Evolutionary conservation across 2,329 filamentous ascomycete genomes (phyloP), one percentile per base, ranked within the genome.

Genomic region (Sarocladium kiliense): DNA sequence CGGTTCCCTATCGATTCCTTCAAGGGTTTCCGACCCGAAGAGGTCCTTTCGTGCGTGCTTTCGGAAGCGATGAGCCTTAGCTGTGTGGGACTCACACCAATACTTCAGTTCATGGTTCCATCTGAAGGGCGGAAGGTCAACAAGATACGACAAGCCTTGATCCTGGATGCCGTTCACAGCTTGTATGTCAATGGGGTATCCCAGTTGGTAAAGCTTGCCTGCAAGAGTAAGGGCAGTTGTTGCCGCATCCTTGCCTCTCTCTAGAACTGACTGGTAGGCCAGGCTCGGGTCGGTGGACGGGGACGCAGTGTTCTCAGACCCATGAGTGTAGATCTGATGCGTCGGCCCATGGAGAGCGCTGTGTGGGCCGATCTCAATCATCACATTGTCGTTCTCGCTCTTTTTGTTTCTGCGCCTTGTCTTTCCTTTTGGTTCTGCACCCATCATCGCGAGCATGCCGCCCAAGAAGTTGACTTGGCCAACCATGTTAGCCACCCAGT

Each of bases 141-240:
- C 61, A 2, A 32, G 30, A 12, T 7, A 82, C 65, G 55, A 65
- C 67, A n/a, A 62, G 62, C 2, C 37, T 54, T 7, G 30, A n/a
- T 14, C 58, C 58, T 57, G 32, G 60, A 63, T 25, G 58, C 60
- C 30, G 30, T 32, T 32, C 7, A 32, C 30, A 32, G 30, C 30
- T 12, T 32, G 30, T 7, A 32, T 32, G 30, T 32, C 30, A 12
- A 32, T 12, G 7, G 30, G 30, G 30, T 21, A 42, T 7, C 37
- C 37, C 6, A 18, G 16, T 16, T 42, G 16, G 19, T 7, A 42
- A 9, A 42, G 37, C 9, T 21, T 21, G 19, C 16, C 37, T 18
- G 37, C 37, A 6, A 42, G n/a, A n/a, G 16, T 21, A n/a, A 42
- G n/a, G 7, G 19, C 37, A 6, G 37, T 42, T 21, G 7, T 7